Evolutionary conservation across 257 asterid genomes (phyloP).

Genomic region (Lavandula angustifolia): DNA sequence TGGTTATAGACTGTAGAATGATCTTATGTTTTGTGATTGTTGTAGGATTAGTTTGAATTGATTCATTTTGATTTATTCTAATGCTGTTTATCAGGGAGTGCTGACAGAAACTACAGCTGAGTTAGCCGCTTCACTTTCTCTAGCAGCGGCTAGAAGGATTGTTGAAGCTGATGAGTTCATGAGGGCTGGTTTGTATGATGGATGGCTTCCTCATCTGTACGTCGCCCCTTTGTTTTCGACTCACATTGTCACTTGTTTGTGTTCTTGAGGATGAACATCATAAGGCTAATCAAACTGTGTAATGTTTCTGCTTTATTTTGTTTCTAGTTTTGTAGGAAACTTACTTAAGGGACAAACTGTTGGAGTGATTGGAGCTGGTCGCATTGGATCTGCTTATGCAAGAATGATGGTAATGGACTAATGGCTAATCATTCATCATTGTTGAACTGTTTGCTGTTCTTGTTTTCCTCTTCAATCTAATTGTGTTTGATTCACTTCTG

Average conservation of each 20-base stretch:
- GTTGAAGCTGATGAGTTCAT: slow-evolving; percentile 97
- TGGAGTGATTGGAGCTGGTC: slow-evolving; percentile 98
- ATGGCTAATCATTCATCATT: background rate
- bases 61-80: no score
- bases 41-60: no score
- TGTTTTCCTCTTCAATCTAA: no score
- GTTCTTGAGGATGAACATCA: background rate
- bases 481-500: no score
- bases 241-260: background rate
- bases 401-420: slow-evolving; percentile 80
- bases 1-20: no score
- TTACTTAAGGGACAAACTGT: slow-evolving; percentile 96
- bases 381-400: slow-evolving; percentile 96
- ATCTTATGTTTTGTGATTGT: no score
- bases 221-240: slow-evolving; percentile 26
- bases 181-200: slow-evolving; percentile 93
- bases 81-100: slow-evolving; percentile 59
- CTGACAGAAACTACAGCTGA: slow-evolving; percentile 97
- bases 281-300: background rate
- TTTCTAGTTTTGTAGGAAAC: slow-evolving; percentile 83
- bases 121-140: slow-evolving; percentile 88
- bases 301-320: slow-evolving; percentile 10
- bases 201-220: slow-evolving; percentile 99
- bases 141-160: slow-evolving; percentile 90
- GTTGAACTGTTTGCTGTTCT: no score